Conservation (phyloP, 2,329 filamentous ascomycete species). For the Nemania bipapillata region DNA sequence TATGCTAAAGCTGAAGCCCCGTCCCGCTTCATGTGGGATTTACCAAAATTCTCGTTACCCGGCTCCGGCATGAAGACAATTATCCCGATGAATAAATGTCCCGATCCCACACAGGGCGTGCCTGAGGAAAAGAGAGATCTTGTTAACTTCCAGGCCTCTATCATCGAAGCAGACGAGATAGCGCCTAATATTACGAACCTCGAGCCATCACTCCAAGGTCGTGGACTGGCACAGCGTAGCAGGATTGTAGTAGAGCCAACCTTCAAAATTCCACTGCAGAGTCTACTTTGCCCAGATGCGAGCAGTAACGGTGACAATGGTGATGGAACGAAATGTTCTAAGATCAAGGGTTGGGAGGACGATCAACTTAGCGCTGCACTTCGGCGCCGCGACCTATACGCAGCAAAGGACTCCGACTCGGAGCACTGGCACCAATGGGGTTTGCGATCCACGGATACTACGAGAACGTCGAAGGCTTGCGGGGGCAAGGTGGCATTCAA, state of each 20-base stretch:
- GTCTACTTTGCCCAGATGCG: neutral
- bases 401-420: neutral
- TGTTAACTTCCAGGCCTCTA: neutral
- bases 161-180: neutral
- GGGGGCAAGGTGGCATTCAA: neutral
- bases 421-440: constrained; percentile 12
- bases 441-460: neutral
- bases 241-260: constrained; percentile 1
- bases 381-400: neutral
- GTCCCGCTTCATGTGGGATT: neutral
- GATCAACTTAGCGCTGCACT: neutral
- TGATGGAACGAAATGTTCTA: neutral
- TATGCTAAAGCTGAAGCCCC: constrained; percentile 9
- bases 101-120: neutral
- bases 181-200: neutral
- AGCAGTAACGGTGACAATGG: neutral
- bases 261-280: neutral
- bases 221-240: neutral
- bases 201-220: neutral
- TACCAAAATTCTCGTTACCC: neutral
- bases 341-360: constrained; percentile 9
- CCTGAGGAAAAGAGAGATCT: constrained; percentile 5
- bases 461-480: neutral
- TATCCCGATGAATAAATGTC: constrained; percentile 7
- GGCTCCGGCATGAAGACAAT: constrained; percentile 6